Base-by-base conservation (phyloP, 768 basidiomycete species). In the Hysterangium stoloniferum region DNA sequence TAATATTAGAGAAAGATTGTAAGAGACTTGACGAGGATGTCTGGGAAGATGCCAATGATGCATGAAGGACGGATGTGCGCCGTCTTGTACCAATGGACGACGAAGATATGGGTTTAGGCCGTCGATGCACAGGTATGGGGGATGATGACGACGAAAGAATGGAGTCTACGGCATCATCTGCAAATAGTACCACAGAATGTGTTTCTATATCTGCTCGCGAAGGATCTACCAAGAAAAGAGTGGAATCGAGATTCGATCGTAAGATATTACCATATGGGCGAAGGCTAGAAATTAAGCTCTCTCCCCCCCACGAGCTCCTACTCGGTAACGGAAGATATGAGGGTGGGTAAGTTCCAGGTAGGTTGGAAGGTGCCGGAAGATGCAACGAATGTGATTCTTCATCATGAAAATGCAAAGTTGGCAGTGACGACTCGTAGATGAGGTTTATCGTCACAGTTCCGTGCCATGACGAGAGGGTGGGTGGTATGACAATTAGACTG, bases 1-100 rank as follows among this genome's bases (percentile, higher is more conserved):
- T 98, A 54, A 99, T 86, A 52, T 89, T 91, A 3, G 91, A 92
- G 62, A 99, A 94, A 1, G 88, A 90, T 55, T 90, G 88, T n/a
- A 99, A 69, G 28, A 99, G 76, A 6, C 89, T 86, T 55, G 81
- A 73, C 0, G 79, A 68, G 2, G 79, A 69, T 3, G 79, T 73
- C 2, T 77, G 78, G 0, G 71, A 66, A 27, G 44, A 11, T 25
- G 47, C 34, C 6, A 90, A 71, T 4, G 88, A 89, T 25, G 86
- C 80, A 64, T 92, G 90, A 1, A 92, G 71, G 40, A 91, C 78
- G 19, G 88, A 92, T 0, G 86, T 75, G 24, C 85, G 75, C 19
- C 78, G 77, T 58, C 79, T 78, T 11, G 66, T 47, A 22, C 60
- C 56, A 3, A 57, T 52, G 4, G 65, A 40, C 1, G 71, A 62